A percentile compares a stretch with the other conserved stretches of the same genome.
Evolutionary conservation across 257 asterid genomes (phyloP).

Genomic region (Avicennia marina): DNA sequence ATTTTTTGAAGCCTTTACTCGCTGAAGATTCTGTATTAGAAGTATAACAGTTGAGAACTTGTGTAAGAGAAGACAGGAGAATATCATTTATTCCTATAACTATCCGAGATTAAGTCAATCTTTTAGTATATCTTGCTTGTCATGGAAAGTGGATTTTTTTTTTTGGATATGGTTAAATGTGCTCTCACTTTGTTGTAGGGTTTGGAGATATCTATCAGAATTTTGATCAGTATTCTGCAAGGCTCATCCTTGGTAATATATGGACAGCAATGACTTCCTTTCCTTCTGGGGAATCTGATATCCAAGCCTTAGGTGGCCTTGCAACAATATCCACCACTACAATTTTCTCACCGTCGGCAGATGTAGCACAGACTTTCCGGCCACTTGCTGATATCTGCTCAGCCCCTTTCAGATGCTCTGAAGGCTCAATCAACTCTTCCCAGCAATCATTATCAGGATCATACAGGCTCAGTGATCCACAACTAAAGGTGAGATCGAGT

Average conservation of each 20-base stretch:
- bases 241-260: constrained; percentile 58
- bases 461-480: constrained; percentile 52
- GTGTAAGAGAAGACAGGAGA: no score
- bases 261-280: constrained; percentile 62
- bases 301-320: constrained; percentile 38
- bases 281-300: constrained; percentile 43
- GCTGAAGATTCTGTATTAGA: no score
- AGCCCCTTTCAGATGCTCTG: constrained; percentile 48
- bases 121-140: no score
- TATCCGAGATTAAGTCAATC: no score
- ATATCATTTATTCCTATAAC: no score
- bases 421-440: constrained; percentile 43
- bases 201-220: background rate
- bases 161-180: background rate
- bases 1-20: no score
- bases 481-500: no score
- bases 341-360: constrained; percentile 31
- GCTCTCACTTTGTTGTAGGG: background rate
- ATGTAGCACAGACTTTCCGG: constrained; percentile 56
- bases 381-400: constrained; percentile 47
- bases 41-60: no score
- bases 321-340: constrained; percentile 42
- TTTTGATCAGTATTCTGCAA: constrained; percentile 6
- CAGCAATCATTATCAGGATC: constrained; percentile 43
- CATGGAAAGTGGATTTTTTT: no score